Evolutionary conservation across 208 protist genomes (phyloP), one percentile per base, ranked within the genome.

Genomic region (Wallacemonas rigidus): DNA sequence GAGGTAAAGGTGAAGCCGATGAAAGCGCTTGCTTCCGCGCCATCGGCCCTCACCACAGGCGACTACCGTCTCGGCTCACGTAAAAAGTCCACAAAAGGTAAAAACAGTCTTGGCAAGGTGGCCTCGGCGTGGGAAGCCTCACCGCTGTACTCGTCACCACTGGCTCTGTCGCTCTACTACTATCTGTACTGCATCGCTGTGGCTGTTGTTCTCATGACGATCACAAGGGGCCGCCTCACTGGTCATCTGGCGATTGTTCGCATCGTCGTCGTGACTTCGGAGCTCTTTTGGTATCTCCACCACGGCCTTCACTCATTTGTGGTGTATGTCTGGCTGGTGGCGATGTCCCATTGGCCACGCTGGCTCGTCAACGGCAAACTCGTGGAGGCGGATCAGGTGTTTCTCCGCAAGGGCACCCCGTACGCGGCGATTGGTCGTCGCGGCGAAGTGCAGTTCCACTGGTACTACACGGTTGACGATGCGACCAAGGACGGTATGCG

Each of bases 241-340:
- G 80, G 83, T 0, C 75, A 82, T 62, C 74, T 86, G 48, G 75
- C 80, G 2, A 62, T 85, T 54, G 35, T 83, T 26, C 77, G 83
- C 1, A 72, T 89, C 26, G 15, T 64, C 45, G 51, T 83, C 17
- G 62, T 50, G 7, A 39, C 80, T 12, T 68, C 70, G 8, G 83
- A 89, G 80, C 11, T 86, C 38, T 44, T 89, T 1, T 89, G 83
- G 80, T 85, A 74, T 45, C 43, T 81, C 9, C 83, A 83, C 54
- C 83, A 86, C 75, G 83, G 80, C 41, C 53, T 75, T 2, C 83
- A 89, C 68, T 78, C 83, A 40, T 89, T 89, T 51, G 45, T 86
- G 9, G 74, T 89, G 8, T 86, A 75, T 62, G 69, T 70, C 17
- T 86, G 83, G 82, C 45, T 83, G 47, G 64, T 76, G 43, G 11